Base-by-base conservation (phyloP, 768 basidiomycete species). In the Candolleomyces eurysporus region DNA sequence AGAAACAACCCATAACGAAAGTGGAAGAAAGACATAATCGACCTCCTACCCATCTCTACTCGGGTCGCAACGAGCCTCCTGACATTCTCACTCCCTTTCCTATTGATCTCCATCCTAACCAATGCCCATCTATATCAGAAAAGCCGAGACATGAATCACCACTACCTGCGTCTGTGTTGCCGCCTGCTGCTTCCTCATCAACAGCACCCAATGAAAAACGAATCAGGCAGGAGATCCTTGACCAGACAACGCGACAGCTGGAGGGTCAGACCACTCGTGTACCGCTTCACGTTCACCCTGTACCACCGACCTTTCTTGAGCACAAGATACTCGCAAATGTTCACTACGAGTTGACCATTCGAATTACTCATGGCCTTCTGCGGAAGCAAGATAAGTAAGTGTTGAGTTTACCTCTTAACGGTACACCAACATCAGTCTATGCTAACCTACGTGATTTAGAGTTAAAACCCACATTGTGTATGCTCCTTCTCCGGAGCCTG, bases 281-380 rank as follows among this genome's bases (percentile, higher is more conserved):
- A 30, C 11, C n/a, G 11, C 53, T 16, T 30, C 53, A 31, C 26
- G 40, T 55, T 11, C 40, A 32, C 16, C 32, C 32, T 9, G 16
- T 55, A 21, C 70, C 72, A 5, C 66, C 72, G 26, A 68, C 72
- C 2, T 73, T 73, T 51, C 61, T 63, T 1, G 73, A 74, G 48
- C 67, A 65, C 21, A 53, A 58, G 1, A 61, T 63, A 4, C 63
- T 63, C n/a, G 71, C 57, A 14, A 73, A 64, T 48, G 61, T 74
- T 4, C 63, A 61, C 45, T 74, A 74, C 46, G 67, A 72, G 48
- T 60, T 74, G 7, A 63, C 54, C 21, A 60, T 74, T 21, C 62
- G 64, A 45, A 68, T 73, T 39, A 65, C 64, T 17, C 63, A 72
- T 17, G 68, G 71, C 22, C 65, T 57, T 9, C 63, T 74, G 22